A percentile compares a stretch with the other conserved stretches of the same genome.
These are phyloP conservation scores for Podila epigama DNA, from an alignment of 192 early-diverging fungal genomes.

Conservation along the genomic window DNA sequence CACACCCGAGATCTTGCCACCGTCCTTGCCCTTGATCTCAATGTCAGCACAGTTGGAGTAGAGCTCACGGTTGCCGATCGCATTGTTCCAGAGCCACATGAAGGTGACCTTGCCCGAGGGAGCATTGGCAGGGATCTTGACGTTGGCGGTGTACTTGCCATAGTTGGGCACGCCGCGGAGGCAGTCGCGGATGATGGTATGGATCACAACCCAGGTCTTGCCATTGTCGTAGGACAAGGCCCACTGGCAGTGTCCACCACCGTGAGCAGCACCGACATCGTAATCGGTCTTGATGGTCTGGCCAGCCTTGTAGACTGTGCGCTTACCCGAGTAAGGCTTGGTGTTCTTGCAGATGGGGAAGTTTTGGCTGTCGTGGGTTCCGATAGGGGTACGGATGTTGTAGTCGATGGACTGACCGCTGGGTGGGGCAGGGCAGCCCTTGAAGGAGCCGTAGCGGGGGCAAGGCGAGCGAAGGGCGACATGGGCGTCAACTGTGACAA, in stretches of 20 bases:
- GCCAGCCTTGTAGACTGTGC: conserved; percentile 53
- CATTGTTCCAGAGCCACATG: conserved; percentile 77
- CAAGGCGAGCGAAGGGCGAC: conserved; percentile 52
- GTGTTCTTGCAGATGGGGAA: conserved; percentile 59
- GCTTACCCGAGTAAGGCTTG: conserved; percentile 40
- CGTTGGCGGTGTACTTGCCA: conserved; percentile 19
- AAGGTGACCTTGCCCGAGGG: conserved; percentile 48
- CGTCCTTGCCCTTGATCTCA: conserved; percentile 58
- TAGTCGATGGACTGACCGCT: conserved; percentile 55
- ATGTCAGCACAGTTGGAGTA: conserved; percentile 83
- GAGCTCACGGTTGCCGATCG: conserved; percentile 79
- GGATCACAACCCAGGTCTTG: conserved; percentile 69
- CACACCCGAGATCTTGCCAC: conserved; percentile 50
- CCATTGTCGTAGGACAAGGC: conserved; percentile 70
- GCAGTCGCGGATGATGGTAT: conserved; percentile 60
- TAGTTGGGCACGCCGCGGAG: conserved; percentile 43
- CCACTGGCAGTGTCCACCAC: conserved; percentile 79
- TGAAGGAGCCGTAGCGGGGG: conserved; percentile 49
- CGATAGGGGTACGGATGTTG: conserved; percentile 55
- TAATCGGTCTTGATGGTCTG: conserved; percentile 61
- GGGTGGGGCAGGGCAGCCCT: conserved; percentile 54
- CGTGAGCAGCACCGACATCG: conserved; percentile 61
- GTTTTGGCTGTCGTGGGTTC: conserved; percentile 11
- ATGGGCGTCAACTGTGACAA: conserved; percentile 52
- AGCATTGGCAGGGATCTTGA: conserved; percentile 43